Base-by-base conservation (phyloP, 2,329 filamentous ascomycete species). In the Trichoderma atroviride region DNA sequence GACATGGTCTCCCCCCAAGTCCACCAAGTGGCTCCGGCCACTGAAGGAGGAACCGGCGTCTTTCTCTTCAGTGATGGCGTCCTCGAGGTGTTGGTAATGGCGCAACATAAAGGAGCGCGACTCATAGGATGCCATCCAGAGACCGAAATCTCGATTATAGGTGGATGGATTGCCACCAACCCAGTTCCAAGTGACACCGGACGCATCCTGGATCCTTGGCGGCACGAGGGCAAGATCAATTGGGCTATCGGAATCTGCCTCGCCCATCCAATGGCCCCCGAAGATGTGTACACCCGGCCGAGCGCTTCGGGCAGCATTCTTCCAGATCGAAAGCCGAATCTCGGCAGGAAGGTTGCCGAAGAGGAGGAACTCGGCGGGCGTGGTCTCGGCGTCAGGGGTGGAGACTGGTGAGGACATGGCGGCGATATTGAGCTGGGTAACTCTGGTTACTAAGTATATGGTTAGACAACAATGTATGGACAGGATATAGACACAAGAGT, bases 81-180 rank as follows among this genome's bases (percentile, higher is more conserved):
- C 6, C 1, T 9, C 31, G 27, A 68, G 65, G 11, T n/a, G 22
- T 13, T 16, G 6, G 22, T 68, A 70, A 22, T 43, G 65, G n/a
- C 47, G 43, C 43, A 35, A 50, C 40, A 72, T 70, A 52, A 70
- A 35, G 19, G n/a, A 6, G 3, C 61, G 61, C 6, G 69, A 69
- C 57, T 69, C 66, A 19, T 11, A 5, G 37, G 69, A 69, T 11
- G 61, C 66, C 13, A 31, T 72, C 69, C 70, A 72, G 40, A 70
- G 69, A 5, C 50, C 66, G 29, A 29, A 61, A 31, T 71, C 70
- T 53, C 24, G 56, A 5, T 70, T 47, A 13, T 69, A 71, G 16
- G 70, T 61, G 7, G 70, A 71, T 19, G 29, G 35, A n/a, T 70
- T 70, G 50, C 61, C 70, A 24, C 6, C n/a, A 14, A 59, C 14